These are phyloP conservation scores for Parathielavia hyrcaniae DNA, from an alignment of 495 filamentous ascomycete genomes.

Conservation along the genomic window DNA sequence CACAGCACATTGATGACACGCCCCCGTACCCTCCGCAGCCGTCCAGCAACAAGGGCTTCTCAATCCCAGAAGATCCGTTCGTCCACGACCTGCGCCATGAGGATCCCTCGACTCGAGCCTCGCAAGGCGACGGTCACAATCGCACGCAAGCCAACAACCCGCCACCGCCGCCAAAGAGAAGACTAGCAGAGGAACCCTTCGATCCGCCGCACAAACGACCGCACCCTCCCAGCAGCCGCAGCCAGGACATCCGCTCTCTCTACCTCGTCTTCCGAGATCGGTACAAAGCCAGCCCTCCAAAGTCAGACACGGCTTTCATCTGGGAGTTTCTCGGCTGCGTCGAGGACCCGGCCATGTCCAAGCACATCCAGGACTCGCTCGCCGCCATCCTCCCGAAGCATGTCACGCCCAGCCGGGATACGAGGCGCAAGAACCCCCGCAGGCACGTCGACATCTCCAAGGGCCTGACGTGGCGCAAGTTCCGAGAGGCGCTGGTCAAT, in stretches of 20 bases:
- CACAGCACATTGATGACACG: neutral
- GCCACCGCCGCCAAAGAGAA: neutral
- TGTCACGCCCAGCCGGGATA: slow-evolving; percentile 7
- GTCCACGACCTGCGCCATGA: neutral
- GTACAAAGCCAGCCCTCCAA: slow-evolving; percentile 22
- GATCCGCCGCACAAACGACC: slow-evolving; percentile 1
- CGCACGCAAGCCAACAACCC: neutral
- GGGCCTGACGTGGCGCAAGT: slow-evolving; percentile 23
- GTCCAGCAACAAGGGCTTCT: neutral
- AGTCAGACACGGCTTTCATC: slow-evolving; percentile 24
- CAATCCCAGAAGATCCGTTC: neutral
- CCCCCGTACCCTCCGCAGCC: neutral
- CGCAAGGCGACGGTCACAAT: neutral
- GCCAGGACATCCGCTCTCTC: slow-evolving; percentile 18
- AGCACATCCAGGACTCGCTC: slow-evolving; percentile 26
- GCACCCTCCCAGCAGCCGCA: neutral
- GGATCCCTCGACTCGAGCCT: neutral
- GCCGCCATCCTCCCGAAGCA: slow-evolving; percentile 11
- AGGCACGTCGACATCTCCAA: slow-evolving; percentile 18
- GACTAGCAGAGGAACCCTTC: neutral
- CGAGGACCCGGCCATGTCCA: slow-evolving; percentile 15
- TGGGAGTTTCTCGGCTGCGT: slow-evolving; percentile 27
- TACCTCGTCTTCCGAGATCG: slow-evolving; percentile 17
- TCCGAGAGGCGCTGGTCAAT: slow-evolving; percentile 16
- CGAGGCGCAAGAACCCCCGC: neutral